Conservation (phyloP, 1,284 basidiomycete genomes). For the Heimioporus retisporus region DNA sequence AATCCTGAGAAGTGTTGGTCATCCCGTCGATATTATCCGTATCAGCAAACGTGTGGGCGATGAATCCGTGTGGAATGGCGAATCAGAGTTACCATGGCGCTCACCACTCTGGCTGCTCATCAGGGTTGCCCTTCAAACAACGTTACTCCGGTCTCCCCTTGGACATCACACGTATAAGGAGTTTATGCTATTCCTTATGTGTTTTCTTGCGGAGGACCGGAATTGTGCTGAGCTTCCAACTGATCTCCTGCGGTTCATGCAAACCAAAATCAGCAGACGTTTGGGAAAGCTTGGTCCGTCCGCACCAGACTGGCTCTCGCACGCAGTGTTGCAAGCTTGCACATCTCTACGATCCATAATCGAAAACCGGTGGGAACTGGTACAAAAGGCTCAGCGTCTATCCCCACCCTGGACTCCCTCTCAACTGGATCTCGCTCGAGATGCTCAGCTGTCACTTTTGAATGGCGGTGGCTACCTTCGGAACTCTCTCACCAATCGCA, state of each 20-base stretch:
- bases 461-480: constrained; percentile 36
- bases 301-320: constrained; percentile 19
- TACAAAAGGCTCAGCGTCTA: constrained; percentile 20
- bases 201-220: constrained; percentile 38
- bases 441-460: constrained; percentile 41
- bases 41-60: constrained; percentile 27
- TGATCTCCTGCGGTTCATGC: constrained; percentile 32
- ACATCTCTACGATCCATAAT: constrained; percentile 5
- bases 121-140: constrained; percentile 52
- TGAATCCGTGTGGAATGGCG: constrained; percentile 35
- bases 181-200: constrained; percentile 56
- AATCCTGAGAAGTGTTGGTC: neutral
- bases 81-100: constrained; percentile 39
- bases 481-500: constrained; percentile 6
- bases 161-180: constrained; percentile 50
- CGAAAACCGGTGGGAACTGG: constrained; percentile 21
- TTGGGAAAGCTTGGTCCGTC: constrained; percentile 45
- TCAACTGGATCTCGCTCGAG: constrained; percentile 34
- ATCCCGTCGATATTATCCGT: constrained; percentile 20
- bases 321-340: neutral
- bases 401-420: constrained; percentile 35
- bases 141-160: constrained; percentile 35
- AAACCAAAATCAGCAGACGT: neutral
- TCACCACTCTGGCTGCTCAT: constrained; percentile 51
- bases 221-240: constrained; percentile 30